Evolutionary conservation across 495 filamentous ascomycete genomes (phyloP), one percentile per base, ranked within the genome.

Genomic region (Penicillium parvum): DNA sequence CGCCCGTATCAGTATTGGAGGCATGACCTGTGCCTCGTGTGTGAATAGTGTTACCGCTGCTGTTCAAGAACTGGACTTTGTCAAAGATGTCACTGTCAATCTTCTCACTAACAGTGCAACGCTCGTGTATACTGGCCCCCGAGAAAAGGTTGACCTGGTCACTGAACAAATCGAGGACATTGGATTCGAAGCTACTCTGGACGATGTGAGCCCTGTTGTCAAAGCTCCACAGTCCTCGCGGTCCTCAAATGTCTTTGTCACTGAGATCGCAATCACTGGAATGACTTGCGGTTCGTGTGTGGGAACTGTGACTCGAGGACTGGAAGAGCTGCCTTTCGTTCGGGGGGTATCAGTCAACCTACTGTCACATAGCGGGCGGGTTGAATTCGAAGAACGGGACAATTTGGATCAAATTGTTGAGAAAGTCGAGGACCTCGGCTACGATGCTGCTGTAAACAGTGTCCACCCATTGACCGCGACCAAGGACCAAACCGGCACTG

Each of bases 201-300:
- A 77, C 34, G 58, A 72, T 27, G 57, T 75, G 2, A 57, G 57
- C 11, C 49, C 53, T 15, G 18, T 71, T 7, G 20, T 23, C 7
- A 35, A 32, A 3, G 12, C 41, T 80, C 16, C 53, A 12, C 25
- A 21, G 6, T 22, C 36, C 19, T 47, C 27, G 11, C 33, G 43
- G 20, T 12, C 12, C 3, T 10, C 37, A 1, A 34, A 33, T 11
- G 18, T 18, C 0, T 69, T 75, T 65, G 63, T 69, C 32, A 85
- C 77, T 3, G 79, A 81, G 2, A 71, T 88, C 45, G 77, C 83
- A 5, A 82, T 96, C 39, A 80, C 75, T 17, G 88, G 88, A 10
- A 92, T 96, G 86, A 92, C 85, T 5, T 96, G 90, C 57, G 79
- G 79, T 15, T 73, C 85, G 3, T 96, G 90, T 57, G 74, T 79